These are phyloP conservation scores for Coemansia sp. DNA, from an alignment of 192 early-diverging fungal species.

Conservation along the genomic window DNA sequence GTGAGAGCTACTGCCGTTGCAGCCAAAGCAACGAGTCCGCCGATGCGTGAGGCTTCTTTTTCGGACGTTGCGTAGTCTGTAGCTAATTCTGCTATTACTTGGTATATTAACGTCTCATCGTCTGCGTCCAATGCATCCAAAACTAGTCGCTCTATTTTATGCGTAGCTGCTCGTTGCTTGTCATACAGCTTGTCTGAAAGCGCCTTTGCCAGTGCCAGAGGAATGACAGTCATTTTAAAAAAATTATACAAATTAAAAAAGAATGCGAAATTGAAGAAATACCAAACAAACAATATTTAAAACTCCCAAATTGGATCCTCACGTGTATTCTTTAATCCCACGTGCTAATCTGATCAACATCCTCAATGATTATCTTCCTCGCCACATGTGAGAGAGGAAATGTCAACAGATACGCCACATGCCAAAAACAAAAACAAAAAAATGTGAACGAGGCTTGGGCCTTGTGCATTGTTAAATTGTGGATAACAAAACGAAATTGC, in stretches of 20 bases:
- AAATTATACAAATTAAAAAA: no score
- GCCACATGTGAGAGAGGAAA: background rate
- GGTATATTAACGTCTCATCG: conserved; percentile 63
- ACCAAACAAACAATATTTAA: background rate
- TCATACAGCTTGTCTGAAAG: conserved; percentile 93
- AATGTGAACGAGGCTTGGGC: background rate
- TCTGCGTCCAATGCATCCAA: conserved; percentile 61
- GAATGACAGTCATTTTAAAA: conserved; percentile 26
- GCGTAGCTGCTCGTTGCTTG: conserved; percentile 87
- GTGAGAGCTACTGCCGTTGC: conserved; percentile 86
- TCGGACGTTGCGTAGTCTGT: conserved; percentile 89
- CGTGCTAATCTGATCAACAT: background rate
- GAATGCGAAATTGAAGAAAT: no score
- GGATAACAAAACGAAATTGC: background rate
- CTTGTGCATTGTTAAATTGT: background rate
- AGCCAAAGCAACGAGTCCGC: conserved; percentile 92
- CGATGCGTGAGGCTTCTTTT: conserved; percentile 84
- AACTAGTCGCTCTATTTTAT: conserved; percentile 90
- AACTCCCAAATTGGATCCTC: no score
- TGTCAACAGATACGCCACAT: background rate
- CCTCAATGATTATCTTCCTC: no score
- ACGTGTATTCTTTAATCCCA: background rate
- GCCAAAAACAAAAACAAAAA: background rate
- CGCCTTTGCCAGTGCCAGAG: conserved; percentile 63
- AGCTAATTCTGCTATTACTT: conserved; percentile 77